Evolutionary conservation across 257 asterid genomes (phyloP).

Genomic region (Capsicum chinense): DNA sequence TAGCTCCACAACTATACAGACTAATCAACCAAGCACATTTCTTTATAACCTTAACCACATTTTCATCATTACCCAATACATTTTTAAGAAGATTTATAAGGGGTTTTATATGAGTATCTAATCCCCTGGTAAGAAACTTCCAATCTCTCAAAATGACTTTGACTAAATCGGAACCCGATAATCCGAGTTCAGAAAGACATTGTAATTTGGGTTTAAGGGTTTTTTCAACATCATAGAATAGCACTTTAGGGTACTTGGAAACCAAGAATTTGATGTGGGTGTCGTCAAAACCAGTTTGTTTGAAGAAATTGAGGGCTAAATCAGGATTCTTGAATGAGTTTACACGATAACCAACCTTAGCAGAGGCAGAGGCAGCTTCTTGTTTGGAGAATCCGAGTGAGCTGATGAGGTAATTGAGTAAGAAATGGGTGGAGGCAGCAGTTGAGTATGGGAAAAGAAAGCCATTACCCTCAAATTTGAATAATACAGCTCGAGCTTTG

Average conservation of each 20-base stretch:
- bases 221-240: slow-evolving; percentile 26
- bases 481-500: background rate
- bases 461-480: too few species aligned
- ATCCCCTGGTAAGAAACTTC: background rate
- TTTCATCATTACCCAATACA: slow-evolving; percentile 26
- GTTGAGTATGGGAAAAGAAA: too few species aligned
- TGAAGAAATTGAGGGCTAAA: slow-evolving; percentile 16
- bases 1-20: background rate
- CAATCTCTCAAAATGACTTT: background rate
- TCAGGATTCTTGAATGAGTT: background rate
- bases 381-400: slow-evolving; percentile 31
- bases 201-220: slow-evolving; percentile 32
- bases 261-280: slow-evolving; percentile 18
- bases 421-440: too few species aligned
- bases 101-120: slow-evolving; percentile 11
- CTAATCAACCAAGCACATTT: background rate
- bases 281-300: slow-evolving; percentile 4
- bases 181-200: slow-evolving; percentile 27
- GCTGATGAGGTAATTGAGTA: background rate
- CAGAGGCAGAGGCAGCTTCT: slow-evolving; percentile 7
- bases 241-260: slow-evolving; percentile 3
- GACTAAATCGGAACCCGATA: slow-evolving; percentile 25
- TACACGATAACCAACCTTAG: background rate
- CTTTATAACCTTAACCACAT: slow-evolving; percentile 24
- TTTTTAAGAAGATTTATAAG: background rate